phyloP scores from a whole-genome alignment of 345 rosid species.

The Arabidopsis thaliana region DNA sequence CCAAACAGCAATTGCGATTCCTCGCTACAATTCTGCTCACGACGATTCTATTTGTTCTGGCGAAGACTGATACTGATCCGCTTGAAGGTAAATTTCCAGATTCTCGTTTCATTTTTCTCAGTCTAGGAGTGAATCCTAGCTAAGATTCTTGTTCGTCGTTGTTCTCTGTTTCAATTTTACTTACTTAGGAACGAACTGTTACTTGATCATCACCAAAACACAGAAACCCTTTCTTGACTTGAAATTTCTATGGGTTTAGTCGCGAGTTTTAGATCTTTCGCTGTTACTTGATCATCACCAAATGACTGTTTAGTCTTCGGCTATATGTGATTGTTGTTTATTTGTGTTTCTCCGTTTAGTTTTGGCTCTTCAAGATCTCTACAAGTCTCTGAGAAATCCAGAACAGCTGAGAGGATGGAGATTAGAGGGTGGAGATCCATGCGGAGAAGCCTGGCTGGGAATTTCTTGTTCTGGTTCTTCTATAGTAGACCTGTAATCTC shows the following conservation, averaged over 20 bases:
- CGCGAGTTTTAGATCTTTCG: slow-evolving; percentile 20
- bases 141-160: not conserved
- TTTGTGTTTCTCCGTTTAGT: slow-evolving; percentile 53
- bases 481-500: slow-evolving; percentile 63
- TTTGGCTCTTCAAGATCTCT: slow-evolving; percentile 65
- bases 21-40: slow-evolving; percentile 44
- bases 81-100: slow-evolving; percentile 62
- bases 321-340: not conserved
- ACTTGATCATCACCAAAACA: not conserved
- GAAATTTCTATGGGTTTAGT: slow-evolving; percentile 14
- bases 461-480: slow-evolving; percentile 79
- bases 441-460: slow-evolving; percentile 84
- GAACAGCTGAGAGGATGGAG: slow-evolving; percentile 78
- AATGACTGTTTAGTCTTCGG: not conserved
- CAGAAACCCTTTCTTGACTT: slow-evolving; percentile 24
- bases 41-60: slow-evolving; percentile 46
- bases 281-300: slow-evolving; percentile 12
- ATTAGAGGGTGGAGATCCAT: slow-evolving; percentile 77
- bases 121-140: slow-evolving; percentile 17
- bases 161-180: not conserved
- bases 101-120: not conserved
- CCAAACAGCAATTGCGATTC: slow-evolving; percentile 26
- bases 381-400: slow-evolving; percentile 58
- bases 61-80: slow-evolving; percentile 62
- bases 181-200: not conserved